Percentiles rank a stretch among this genome's conserved stretches.
phyloP scores from a whole-genome alignment of 176 grass and related monocot species.

The Hordeum marinum region DNA sequence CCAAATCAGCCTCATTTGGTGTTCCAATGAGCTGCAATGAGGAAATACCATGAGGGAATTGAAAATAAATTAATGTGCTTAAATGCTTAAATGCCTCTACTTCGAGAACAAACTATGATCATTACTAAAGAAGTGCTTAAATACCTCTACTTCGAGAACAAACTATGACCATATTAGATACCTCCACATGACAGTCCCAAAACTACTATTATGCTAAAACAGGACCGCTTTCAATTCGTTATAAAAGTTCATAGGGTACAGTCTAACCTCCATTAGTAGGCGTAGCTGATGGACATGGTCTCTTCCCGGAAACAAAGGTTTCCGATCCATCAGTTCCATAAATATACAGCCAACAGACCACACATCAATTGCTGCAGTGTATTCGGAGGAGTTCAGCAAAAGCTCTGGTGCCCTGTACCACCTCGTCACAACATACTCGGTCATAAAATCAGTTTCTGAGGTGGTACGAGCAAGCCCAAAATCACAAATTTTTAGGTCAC shows the following conservation, averaged over 20 bases:
- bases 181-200: not conserved
- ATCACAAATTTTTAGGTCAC: constrained; percentile 98
- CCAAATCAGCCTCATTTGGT: constrained; percentile 80
- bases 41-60: constrained; percentile 13
- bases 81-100: not conserved
- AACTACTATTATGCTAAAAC: constrained; percentile 1
- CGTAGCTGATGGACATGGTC: constrained; percentile 97
- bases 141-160: not conserved
- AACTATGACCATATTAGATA: constrained; percentile 20
- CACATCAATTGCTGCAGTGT: constrained; percentile 97
- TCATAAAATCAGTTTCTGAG: constrained; percentile 99
- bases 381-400: constrained; percentile 93
- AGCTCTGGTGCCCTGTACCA: constrained; percentile 97
- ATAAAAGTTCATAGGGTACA: constrained; percentile 1
- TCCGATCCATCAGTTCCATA: constrained; percentile 98
- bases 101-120: constrained; percentile 8
- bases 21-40: constrained; percentile 79
- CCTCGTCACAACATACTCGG: constrained; percentile 99
- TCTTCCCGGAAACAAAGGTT: constrained; percentile 91
- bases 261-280: constrained; percentile 85
- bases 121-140: constrained; percentile 10
- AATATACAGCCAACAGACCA: constrained; percentile 99
- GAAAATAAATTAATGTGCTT: not conserved
- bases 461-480: constrained; percentile 99
- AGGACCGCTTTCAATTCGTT: not conserved